Evolutionary conservation across 2,329 filamentous ascomycete species (phyloP).

Genomic region (Clathrospora elynae): DNA sequence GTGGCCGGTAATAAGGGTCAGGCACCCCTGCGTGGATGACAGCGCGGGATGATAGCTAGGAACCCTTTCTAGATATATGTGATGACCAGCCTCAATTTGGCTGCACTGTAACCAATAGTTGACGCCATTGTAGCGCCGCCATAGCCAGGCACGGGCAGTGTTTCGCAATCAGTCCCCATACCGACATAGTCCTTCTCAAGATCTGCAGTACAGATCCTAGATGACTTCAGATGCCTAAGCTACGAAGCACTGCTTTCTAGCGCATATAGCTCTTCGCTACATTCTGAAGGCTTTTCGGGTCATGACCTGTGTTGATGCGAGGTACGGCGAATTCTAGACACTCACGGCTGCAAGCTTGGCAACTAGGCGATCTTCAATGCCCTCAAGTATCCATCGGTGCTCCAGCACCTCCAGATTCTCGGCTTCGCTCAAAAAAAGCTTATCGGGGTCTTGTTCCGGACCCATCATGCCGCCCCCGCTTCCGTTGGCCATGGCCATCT

Average conservation of each 20-base stretch:
- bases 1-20: conserved; percentile 27
- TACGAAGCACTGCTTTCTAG: too few species aligned
- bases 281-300: too few species aligned
- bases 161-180: too few species aligned
- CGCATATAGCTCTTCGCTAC: too few species aligned
- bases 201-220: too few species aligned
- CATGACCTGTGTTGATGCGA: too few species aligned
- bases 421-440: conserved; percentile 88
- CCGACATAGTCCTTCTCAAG: too few species aligned
- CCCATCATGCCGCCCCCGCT: conserved; percentile 82
- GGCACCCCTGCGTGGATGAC: conserved; percentile 17
- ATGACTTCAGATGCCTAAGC: too few species aligned
- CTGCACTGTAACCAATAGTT: conserved; percentile 13
- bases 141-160: too few species aligned
- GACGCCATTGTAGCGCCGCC: conserved; percentile 13
- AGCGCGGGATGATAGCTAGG: conserved; percentile 33
- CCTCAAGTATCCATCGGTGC: conserved; percentile 88
- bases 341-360: conserved; percentile 48
- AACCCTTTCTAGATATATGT: conserved; percentile 13
- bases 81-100: conserved; percentile 11
- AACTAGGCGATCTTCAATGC: conserved; percentile 83
- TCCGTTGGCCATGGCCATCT: conserved; percentile 76
- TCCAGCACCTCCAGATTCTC: conserved; percentile 96
- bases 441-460: conserved; percentile 91
- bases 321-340: too few species aligned